Evolutionary conservation across 352 stramenopile genomes (phyloP).

Genomic region (Detonula confervacea): DNA sequence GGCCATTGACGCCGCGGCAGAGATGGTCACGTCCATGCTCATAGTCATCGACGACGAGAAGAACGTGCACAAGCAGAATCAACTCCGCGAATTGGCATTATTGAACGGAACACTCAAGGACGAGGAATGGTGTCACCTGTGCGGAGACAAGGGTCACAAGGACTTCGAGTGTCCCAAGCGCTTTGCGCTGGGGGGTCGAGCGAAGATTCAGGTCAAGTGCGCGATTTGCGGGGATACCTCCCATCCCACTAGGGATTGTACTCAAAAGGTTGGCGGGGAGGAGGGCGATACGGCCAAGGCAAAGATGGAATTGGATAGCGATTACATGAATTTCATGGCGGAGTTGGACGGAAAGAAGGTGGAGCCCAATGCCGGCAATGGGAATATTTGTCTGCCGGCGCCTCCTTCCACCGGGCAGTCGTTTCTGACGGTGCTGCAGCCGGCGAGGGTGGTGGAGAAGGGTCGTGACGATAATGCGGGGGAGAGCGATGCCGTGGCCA

Average conservation of each 20-base stretch:
- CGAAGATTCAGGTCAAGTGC: conserved; percentile 92
- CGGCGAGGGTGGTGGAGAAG: conserved; percentile 35
- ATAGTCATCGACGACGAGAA: conserved; percentile 92
- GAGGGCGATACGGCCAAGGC: conserved; percentile 50
- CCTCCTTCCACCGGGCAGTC: conserved; percentile 25
- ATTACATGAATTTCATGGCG: conserved; percentile 85
- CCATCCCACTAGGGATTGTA: conserved; percentile 98
- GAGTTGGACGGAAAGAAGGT: conserved; percentile 78
- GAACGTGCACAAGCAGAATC: conserved; percentile 98
- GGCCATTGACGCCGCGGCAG: conserved; percentile 73
- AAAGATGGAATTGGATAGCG: conserved; percentile 74
- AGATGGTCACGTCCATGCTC: conserved; percentile 87
- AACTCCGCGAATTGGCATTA: conserved; percentile 96
- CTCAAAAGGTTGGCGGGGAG: conserved; percentile 35
- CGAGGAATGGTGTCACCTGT: conserved; percentile 97
- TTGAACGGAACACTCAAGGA: conserved; percentile 99
- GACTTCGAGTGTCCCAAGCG: conserved; percentile 94
- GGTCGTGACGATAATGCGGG: conserved; percentile 2
- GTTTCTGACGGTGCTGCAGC: conserved; percentile 51
- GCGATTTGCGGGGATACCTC: conserved; percentile 97
- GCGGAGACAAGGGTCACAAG: conserved; percentile 97
- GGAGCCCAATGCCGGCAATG: background rate
- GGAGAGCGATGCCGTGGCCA: background rate
- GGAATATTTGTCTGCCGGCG: background rate
- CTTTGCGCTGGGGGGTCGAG: conserved; percentile 69